Evolutionary conservation across 331 rosid species (phyloP).

Genomic region (Malus hybrid): DNA sequence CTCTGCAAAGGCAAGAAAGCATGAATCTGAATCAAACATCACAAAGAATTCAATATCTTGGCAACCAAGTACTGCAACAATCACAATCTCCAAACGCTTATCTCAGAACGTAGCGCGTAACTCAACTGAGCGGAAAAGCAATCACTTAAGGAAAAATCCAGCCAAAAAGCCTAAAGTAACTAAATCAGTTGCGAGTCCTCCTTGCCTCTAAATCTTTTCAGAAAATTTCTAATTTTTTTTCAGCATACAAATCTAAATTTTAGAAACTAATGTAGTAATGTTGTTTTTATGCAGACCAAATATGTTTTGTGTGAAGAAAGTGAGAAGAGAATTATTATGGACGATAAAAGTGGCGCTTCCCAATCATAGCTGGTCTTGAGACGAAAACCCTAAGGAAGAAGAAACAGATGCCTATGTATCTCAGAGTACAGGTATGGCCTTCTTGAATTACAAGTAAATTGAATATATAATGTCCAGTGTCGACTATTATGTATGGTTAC

Average conservation of each 20-base stretch:
- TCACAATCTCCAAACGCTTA: conserved; percentile 25
- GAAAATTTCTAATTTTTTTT: background rate
- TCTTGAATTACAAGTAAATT: background rate
- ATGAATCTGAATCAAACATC: conserved; percentile 29
- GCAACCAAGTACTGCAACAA: conserved; percentile 23
- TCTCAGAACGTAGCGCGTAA: conserved; percentile 8
- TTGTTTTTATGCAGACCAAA: conserved; percentile 39
- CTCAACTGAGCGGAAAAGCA: conserved; percentile 32
- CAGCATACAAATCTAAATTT: background rate
- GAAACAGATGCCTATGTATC: conserved; percentile 19
- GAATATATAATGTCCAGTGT: no score
- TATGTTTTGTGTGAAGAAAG: conserved; percentile 30
- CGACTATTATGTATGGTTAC: no score
- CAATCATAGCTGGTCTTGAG: conserved; percentile 21
- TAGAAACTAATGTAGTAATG: conserved; percentile 12
- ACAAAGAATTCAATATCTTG: conserved; percentile 25
- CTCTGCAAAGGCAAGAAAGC: conserved; percentile 37
- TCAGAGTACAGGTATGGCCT: conserved; percentile 42
- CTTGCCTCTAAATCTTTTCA: background rate
- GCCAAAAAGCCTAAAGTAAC: conserved; percentile 25
- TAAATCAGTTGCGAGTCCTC: conserved; percentile 45
- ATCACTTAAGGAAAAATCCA: conserved; percentile 27
- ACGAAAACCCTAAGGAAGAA: conserved; percentile 20
- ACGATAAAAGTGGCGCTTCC: conserved; percentile 25
- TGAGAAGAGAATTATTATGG: conserved; percentile 20